These are phyloP conservation scores for Candida orba DNA, from an alignment of 805 yeast genomes.

Conservation along the genomic window DNA sequence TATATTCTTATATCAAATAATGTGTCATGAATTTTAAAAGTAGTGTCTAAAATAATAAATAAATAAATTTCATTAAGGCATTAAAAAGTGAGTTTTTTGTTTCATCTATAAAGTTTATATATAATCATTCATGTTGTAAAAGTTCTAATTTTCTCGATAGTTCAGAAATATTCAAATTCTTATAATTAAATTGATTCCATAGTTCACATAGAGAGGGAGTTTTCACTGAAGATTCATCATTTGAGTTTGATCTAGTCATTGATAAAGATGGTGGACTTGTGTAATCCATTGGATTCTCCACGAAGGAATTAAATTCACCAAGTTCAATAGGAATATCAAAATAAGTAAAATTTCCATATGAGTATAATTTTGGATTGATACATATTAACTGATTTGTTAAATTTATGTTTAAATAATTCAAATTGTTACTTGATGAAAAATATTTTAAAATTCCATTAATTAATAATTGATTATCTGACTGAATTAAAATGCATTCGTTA, in stretches of 20 bases:
- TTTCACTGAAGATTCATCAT: constrained; percentile 1
- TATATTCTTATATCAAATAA: no score
- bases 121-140: constrained; percentile 3
- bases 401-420: constrained; percentile 7
- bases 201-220: constrained; percentile 7
- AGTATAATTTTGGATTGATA: constrained; percentile 19
- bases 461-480: constrained; percentile 16
- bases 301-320: not conserved
- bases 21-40: not conserved
- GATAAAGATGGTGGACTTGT: not conserved
- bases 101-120: no score
- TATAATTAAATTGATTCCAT: constrained; percentile 13
- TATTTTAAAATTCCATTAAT: constrained; percentile 19
- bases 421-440: constrained; percentile 7
- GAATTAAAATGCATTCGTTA: constrained; percentile 13
- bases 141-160: constrained; percentile 14
- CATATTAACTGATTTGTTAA: constrained; percentile 14
- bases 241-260: constrained; percentile 20
- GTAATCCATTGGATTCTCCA: no score
- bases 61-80: not conserved
- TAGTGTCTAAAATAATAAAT: not conserved
- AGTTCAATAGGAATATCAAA: constrained; percentile 10
- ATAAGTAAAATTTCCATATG: constrained; percentile 13
- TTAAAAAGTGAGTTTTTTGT: not conserved
- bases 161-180: constrained; percentile 16